These are phyloP conservation scores for Tolypocladium cylindrosporum DNA, from an alignment of 2,329 filamentous ascomycete species.

Conservation along the genomic window DNA sequence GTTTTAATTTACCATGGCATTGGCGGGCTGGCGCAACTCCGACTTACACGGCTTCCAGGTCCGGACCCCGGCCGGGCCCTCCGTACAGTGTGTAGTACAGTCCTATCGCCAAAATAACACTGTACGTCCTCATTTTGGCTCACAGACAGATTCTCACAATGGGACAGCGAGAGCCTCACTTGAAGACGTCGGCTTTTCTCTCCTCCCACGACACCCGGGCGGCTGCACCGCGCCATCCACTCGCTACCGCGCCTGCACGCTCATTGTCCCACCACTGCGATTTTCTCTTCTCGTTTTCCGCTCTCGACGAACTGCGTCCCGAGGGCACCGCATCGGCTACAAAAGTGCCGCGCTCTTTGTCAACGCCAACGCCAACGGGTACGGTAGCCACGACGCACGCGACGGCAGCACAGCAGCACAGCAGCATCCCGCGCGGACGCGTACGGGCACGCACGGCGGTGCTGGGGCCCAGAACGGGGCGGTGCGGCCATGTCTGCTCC, in stretches of 20 bases:
- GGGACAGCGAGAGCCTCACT: not conserved
- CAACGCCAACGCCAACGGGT: not conserved
- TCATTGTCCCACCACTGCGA: not conserved
- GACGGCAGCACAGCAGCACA: not conserved
- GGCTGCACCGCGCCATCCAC: not conserved
- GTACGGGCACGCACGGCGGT: too few relatives aligned
- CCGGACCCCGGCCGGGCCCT: too few relatives aligned
- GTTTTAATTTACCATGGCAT: too few relatives aligned
- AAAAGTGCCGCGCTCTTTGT: not conserved
- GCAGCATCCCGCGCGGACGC: too few relatives aligned
- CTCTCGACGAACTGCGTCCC: not conserved
- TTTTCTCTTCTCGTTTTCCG: not conserved
- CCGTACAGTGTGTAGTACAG: not conserved
- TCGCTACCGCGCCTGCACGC: not conserved
- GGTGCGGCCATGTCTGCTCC: slow-evolving; percentile 1
- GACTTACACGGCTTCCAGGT: not conserved
- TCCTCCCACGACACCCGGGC: not conserved
- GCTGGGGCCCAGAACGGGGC: not conserved
- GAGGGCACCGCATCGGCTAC: not conserved
- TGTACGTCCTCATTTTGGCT: not conserved
- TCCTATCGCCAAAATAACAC: not conserved
- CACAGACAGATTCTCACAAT: not conserved
- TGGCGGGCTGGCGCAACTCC: not conserved
- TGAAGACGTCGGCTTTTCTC: not conserved
- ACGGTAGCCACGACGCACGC: not conserved